Conservation (phyloP, 1,284 basidiomycete species). For the Heterobasidion occidentale region DNA sequence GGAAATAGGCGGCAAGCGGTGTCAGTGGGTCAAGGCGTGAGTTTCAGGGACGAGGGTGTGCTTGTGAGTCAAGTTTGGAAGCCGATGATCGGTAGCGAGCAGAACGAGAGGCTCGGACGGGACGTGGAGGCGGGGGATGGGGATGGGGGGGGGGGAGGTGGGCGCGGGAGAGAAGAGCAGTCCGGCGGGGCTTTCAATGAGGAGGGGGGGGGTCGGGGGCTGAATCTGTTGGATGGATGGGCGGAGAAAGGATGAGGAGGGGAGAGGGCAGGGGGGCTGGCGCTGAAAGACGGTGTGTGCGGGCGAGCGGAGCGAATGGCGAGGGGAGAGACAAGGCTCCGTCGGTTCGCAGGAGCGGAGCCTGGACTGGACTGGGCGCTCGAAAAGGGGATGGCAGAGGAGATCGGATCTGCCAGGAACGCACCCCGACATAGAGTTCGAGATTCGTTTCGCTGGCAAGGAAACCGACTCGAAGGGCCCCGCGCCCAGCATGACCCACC, state of each 20-base stretch:
- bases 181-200: neutral
- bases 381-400: neutral
- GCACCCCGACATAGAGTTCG: neutral
- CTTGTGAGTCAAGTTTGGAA: neutral
- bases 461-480: neutral
- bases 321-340: no score
- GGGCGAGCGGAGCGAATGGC: no score
- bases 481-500: neutral
- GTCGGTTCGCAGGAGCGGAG: neutral
- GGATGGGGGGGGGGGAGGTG: neutral
- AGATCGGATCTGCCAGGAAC: constrained; percentile 1
- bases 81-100: neutral
- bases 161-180: neutral
- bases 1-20: neutral
- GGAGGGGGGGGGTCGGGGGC: no score
- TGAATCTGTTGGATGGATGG: neutral
- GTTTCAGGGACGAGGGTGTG: neutral
- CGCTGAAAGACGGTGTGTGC: no score
- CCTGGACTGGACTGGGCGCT: neutral
- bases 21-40: neutral
- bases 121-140: neutral
- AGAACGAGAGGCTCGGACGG: neutral
- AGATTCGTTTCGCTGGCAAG: neutral
- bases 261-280: neutral
- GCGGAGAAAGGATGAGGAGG: neutral